These are phyloP conservation scores for Mycena floridula DNA, from an alignment of 768 basidiomycete genomes.

Conservation along the genomic window DNA sequence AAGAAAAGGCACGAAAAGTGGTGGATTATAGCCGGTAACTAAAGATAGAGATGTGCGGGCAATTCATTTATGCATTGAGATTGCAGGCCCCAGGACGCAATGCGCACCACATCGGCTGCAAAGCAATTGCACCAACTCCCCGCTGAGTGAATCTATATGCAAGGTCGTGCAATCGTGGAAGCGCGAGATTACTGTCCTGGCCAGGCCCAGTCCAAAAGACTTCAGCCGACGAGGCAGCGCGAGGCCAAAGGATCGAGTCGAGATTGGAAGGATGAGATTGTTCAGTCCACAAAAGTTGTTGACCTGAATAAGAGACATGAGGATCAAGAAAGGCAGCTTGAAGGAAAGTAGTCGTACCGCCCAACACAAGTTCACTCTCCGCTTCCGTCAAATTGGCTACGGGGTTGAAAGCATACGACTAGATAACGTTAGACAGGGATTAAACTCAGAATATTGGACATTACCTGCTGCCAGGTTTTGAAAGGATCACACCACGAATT, in stretches of 20 bases:
- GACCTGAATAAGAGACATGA: constrained; percentile 57
- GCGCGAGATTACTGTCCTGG: constrained; percentile 37
- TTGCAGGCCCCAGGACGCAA: constrained; percentile 55
- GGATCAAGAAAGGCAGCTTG: constrained; percentile 24
- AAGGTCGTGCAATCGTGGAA: constrained; percentile 63
- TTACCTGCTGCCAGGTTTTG: constrained; percentile 74
- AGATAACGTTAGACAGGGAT: background rate
- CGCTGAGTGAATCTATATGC: constrained; percentile 54
- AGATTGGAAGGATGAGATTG: constrained; percentile 36
- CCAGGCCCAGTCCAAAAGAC: constrained; percentile 51
- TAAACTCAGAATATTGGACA: constrained; percentile 6
- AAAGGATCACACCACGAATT: constrained; percentile 75
- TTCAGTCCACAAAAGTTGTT: constrained; percentile 50
- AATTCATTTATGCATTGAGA: constrained; percentile 19
- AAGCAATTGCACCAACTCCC: constrained; percentile 51
- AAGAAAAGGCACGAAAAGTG: too few relatives aligned
- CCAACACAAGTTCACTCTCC: constrained; percentile 54
- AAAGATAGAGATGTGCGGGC: too few relatives aligned
- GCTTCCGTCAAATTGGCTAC: constrained; percentile 42
- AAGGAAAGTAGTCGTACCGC: constrained; percentile 34
- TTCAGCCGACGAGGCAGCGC: constrained; percentile 41
- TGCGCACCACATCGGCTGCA: constrained; percentile 74
- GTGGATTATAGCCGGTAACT: too few relatives aligned
- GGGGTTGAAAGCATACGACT: constrained; percentile 70
- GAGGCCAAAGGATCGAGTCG: constrained; percentile 43